Percentiles rank a stretch among this genome's conserved stretches.
These are phyloP conservation scores for Paracoccidioides lutzii DNA, from an alignment of 2,329 filamentous ascomycete species.

Conservation along the genomic window DNA sequence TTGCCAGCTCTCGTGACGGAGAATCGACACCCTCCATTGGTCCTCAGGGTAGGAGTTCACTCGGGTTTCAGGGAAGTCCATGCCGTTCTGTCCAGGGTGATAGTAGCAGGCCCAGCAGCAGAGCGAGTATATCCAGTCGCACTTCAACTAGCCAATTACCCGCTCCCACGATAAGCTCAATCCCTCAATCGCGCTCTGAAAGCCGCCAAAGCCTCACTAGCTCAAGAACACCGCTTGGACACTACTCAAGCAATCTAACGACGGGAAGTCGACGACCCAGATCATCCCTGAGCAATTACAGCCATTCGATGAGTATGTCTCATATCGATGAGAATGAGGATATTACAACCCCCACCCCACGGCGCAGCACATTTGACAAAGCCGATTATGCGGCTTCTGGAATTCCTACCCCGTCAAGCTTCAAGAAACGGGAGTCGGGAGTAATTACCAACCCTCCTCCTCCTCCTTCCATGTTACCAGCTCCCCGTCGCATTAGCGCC, in stretches of 20 bases:
- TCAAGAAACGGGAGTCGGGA: constrained; percentile 42
- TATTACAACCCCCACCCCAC: constrained; percentile 32
- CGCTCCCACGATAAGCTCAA: constrained; percentile 19
- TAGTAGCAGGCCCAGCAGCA: constrained; percentile 56
- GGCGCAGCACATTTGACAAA: constrained; percentile 31
- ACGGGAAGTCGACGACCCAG: constrained; percentile 47
- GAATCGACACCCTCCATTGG: constrained; percentile 25
- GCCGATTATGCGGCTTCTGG: constrained; percentile 29
- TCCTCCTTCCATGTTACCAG: constrained; percentile 28
- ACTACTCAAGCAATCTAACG: constrained; percentile 38
- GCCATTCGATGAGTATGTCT: constrained; percentile 46
- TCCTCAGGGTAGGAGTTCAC: constrained; percentile 34
- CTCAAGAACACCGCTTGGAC: constrained; percentile 50
- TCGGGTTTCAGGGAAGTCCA: constrained; percentile 24
- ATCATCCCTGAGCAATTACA: constrained; percentile 55
- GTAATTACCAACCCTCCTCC: constrained; percentile 28
- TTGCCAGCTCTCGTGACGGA: constrained; percentile 27
- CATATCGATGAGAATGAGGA: constrained; percentile 41
- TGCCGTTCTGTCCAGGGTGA: constrained; percentile 25
- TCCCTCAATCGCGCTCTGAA: constrained; percentile 41
- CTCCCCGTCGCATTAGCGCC: constrained; percentile 28
- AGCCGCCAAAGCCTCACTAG: constrained; percentile 52
- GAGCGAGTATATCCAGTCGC: constrained; percentile 46
- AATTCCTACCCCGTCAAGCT: constrained; percentile 36
- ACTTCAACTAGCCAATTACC: constrained; percentile 30